Evolutionary conservation across 495 filamentous ascomycete species (phyloP).

Genomic region (Penicillium tannophilum): DNA sequence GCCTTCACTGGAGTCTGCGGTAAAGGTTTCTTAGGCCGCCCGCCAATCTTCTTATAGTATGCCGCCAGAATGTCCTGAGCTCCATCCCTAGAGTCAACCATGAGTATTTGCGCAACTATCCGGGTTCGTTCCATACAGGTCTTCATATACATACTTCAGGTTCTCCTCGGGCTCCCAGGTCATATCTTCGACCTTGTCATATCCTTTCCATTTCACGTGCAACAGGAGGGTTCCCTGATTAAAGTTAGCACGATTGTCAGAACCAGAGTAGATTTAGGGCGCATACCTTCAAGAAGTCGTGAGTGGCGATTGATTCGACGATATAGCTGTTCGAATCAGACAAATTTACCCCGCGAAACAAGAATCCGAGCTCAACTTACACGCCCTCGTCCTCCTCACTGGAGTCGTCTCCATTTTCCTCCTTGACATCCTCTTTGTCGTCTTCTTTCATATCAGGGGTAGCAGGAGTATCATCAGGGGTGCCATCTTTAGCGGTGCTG

Average conservation of each 20-base stretch:
- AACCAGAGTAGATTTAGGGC: neutral
- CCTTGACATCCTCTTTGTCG: neutral
- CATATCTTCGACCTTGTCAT: slow-evolving; percentile 52
- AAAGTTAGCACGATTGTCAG: slow-evolving; percentile 18
- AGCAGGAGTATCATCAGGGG: neutral
- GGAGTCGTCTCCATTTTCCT: neutral
- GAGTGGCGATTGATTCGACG: slow-evolving; percentile 60
- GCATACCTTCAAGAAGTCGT: slow-evolving; percentile 42
- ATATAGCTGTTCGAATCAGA: slow-evolving; percentile 55
- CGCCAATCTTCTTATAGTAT: slow-evolving; percentile 61
- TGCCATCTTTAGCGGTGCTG: slow-evolving; percentile 31
- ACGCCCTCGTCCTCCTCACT: slow-evolving; percentile 36
- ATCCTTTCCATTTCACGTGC: slow-evolving; percentile 67
- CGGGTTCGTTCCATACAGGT: neutral
- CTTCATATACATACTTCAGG: slow-evolving; percentile 41
- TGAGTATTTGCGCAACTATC: neutral
- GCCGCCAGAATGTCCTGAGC: slow-evolving; percentile 54
- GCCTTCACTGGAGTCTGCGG: slow-evolving; percentile 12
- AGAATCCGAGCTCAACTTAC: slow-evolving; percentile 26
- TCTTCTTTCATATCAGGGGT: neutral
- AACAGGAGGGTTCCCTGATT: slow-evolving; percentile 47
- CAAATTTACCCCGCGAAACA: neutral
- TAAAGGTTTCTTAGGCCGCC: slow-evolving; percentile 46
- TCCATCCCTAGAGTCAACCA: slow-evolving; percentile 39
- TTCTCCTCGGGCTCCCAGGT: slow-evolving; percentile 66